Evolutionary conservation across 352 stramenopile genomes (phyloP), one percentile per base, ranked within the genome.

Genomic region (Aphanomyces euteiches): DNA sequence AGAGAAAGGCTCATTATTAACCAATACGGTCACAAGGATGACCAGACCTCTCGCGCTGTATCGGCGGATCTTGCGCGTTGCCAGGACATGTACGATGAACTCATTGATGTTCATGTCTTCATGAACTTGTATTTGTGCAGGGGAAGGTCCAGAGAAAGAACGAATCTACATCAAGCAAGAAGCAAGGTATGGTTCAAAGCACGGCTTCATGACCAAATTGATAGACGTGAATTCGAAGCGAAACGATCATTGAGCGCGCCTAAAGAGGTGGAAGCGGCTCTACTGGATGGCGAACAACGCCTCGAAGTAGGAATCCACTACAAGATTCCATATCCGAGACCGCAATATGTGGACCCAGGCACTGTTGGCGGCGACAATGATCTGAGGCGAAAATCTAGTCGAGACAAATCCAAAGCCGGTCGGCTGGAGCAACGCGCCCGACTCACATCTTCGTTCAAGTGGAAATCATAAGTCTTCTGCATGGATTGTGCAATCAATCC

Each of bases 241-340:
- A 80, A 89, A 40, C 81, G 83, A 17, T 43, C 19, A 21, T 45
- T 91, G 28, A 56, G 39, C 0, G 71, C 81, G 57, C 38, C 75
- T 7, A 40, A 53, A 10, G 53, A 74, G 12, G 78, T 91, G 58
- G 72, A 81, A 10, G 78, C 90, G 61, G 77, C 83, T 8, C 72
- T 94, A 8, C 74, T 82, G 10, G 76, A 82, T 39, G 80, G 74
- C 7, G 79, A 91, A 61, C 82, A 89, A 57, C 81, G 92, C 48
- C 79, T 95, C 58, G 87, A 95, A 63, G 67, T 93, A 28, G 87
- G 85, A 36, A 60, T 95, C 47, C 85, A 93, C 75, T 92, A 93
- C 75, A 87, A 90, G 64, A 95, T 90, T 69, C 87, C 84, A 58
- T 94, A 93, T 48, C 87, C 87, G 48, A 78, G 87, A 5, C 87